phyloP scores from a whole-genome alignment of 345 rosid genomes.

The Citrus inodora region DNA sequence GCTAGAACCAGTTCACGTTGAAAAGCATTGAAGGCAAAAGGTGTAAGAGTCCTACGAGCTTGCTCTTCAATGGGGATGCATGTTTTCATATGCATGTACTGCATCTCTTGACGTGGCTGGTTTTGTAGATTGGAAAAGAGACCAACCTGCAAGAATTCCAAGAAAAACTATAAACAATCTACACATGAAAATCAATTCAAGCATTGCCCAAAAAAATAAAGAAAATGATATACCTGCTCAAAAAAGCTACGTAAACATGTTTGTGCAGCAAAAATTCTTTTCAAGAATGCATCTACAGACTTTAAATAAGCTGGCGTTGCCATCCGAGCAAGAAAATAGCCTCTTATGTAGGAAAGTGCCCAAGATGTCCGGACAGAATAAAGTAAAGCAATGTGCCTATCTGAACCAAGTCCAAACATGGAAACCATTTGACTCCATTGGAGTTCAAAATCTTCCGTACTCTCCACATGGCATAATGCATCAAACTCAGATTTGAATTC shows the following conservation, averaged over 20 bases:
- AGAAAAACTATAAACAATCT: not conserved
- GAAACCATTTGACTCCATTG: constrained; percentile 42
- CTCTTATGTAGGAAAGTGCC: constrained; percentile 34
- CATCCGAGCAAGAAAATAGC: constrained; percentile 34
- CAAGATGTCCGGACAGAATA: constrained; percentile 30
- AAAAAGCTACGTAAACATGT: constrained; percentile 31
- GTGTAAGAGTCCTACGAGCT: constrained; percentile 22
- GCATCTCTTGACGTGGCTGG: constrained; percentile 21
- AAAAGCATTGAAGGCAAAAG: constrained; percentile 33
- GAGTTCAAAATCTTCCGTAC: constrained; percentile 38
- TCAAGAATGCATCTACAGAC: constrained; percentile 32
- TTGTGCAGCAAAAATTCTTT: constrained; percentile 25
- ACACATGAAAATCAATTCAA: not conserved
- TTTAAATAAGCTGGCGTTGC: constrained; percentile 26
- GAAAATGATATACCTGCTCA: constrained; percentile 32
- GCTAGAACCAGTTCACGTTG: constrained; percentile 26
- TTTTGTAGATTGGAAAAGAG: constrained; percentile 23
- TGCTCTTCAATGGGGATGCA: constrained; percentile 34
- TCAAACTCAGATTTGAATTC: constrained; percentile 42
- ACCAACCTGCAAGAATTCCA: constrained; percentile 22
- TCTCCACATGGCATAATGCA: constrained; percentile 33
- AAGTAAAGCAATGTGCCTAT: constrained; percentile 37
- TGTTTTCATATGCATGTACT: constrained; percentile 24
- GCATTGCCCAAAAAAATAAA: not conserved
- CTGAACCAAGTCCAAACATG: constrained; percentile 41